Conservation (phyloP, 129 eudicot species). For the Kitagawia praeruptora region DNA sequence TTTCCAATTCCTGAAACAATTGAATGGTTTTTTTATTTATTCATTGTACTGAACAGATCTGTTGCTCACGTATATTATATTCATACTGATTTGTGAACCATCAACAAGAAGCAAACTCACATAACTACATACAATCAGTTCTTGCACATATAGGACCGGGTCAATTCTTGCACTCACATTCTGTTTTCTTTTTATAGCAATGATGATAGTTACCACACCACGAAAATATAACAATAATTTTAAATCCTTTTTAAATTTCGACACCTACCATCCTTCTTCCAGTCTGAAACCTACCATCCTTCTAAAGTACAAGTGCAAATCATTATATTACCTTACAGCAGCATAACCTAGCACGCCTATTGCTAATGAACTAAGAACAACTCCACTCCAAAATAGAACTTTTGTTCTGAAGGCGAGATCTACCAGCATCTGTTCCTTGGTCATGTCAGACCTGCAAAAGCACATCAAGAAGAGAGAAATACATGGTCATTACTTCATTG, state of each 20-base stretch:
- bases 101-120: background rate
- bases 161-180: background rate
- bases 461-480: background rate
- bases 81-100: background rate
- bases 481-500: background rate
- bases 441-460: constrained; percentile 57
- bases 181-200: background rate
- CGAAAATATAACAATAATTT: background rate
- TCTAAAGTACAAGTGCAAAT: background rate
- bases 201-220: background rate
- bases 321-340: constrained; percentile 45
- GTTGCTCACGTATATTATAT: background rate
- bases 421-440: constrained; percentile 65
- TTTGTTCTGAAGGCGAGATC: constrained; percentile 61
- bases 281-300: background rate
- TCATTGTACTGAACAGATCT: background rate
- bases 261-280: background rate
- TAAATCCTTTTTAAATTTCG: background rate
- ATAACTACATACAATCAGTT: background rate
- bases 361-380: constrained; percentile 60
- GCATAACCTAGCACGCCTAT: constrained; percentile 68
- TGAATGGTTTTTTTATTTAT: background rate
- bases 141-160: background rate
- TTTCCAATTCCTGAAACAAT: constrained; percentile 59
- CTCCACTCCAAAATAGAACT: constrained; percentile 64